These are phyloP conservation scores for Nitzschia palea DNA, from an alignment of 108 stramenopile genomes.

Conservation along the genomic window DNA sequence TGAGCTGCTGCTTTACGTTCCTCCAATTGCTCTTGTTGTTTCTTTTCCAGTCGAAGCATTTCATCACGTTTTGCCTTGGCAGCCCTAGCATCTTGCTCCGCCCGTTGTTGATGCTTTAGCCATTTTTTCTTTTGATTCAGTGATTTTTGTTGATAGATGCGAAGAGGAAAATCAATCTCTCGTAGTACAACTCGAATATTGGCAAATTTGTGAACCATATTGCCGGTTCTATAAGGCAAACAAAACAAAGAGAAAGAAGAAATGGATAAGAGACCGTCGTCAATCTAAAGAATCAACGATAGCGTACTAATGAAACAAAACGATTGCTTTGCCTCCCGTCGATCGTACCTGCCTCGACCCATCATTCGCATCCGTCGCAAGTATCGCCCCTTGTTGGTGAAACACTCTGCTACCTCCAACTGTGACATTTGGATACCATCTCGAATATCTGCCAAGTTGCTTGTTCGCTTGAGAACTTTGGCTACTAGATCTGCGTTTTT, in stretches of 20 bases:
- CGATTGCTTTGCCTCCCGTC: too few relatives aligned
- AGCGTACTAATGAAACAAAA: too few relatives aligned
- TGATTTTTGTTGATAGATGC: slow-evolving; percentile 56
- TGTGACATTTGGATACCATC: slow-evolving; percentile 71
- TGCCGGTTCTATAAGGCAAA: slow-evolving; percentile 54
- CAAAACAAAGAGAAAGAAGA: neutral
- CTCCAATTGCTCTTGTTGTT: slow-evolving; percentile 31
- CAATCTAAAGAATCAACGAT: too few relatives aligned
- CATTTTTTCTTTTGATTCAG: slow-evolving; percentile 75
- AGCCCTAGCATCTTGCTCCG: slow-evolving; percentile 60
- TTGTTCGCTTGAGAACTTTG: slow-evolving; percentile 68
- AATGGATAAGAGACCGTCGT: too few relatives aligned
- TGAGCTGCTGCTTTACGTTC: slow-evolving; percentile 26
- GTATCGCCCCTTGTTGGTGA: slow-evolving; percentile 71
- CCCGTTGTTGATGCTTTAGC: slow-evolving; percentile 52
- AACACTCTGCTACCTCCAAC: slow-evolving; percentile 86
- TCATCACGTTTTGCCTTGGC: slow-evolving; percentile 71
- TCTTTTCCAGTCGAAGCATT: slow-evolving; percentile 53
- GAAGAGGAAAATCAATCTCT: slow-evolving; percentile 82
- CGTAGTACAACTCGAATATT: slow-evolving; percentile 76
- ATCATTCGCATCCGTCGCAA: slow-evolving; percentile 75
- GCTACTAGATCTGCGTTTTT: slow-evolving; percentile 64
- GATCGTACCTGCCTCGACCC: slow-evolving; percentile 75
- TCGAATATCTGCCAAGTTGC: slow-evolving; percentile 70
- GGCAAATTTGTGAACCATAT: slow-evolving; percentile 59